Conservation (phyloP, 2,329 filamentous ascomycete species). For the Podosphaera fusca region DNA sequence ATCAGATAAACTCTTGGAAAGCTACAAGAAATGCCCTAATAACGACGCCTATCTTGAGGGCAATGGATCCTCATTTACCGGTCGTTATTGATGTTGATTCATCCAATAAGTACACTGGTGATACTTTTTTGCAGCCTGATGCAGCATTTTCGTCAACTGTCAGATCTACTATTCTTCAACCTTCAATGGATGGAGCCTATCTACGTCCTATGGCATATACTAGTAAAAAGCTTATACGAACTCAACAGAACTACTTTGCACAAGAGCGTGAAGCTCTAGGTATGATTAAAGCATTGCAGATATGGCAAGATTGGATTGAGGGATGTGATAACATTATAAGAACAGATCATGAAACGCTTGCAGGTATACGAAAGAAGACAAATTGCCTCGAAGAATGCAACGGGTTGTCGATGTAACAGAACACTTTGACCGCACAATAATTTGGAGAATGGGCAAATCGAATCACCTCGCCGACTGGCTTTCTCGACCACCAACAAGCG, state of each 20-base stretch:
- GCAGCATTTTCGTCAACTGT: not conserved
- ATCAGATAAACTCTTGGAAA: no score
- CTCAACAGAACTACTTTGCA: not conserved
- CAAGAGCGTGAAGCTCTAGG: not conserved
- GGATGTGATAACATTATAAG: not conserved
- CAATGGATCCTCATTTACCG: not conserved
- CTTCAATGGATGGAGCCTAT: not conserved
- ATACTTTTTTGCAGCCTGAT: not conserved
- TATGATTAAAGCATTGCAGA: not conserved
- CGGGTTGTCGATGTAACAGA: no score
- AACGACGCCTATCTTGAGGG: no score
- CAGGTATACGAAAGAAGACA: not conserved
- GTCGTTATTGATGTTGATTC: not conserved
- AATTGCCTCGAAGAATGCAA: not conserved
- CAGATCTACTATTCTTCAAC: not conserved
- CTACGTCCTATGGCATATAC: not conserved
- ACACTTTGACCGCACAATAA: no score
- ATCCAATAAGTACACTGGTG: not conserved
- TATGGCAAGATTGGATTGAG: not conserved
- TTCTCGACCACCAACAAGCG: no score
- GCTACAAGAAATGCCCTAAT: no score
- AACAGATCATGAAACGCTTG: constrained; percentile 1
- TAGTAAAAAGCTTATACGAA: not conserved
- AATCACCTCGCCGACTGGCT: no score
- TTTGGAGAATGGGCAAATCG: no score